Percentiles rank a stretch among this genome's conserved stretches.
These are phyloP conservation scores for Oidium heveae DNA, from an alignment of 2,329 filamentous ascomycete genomes.

Conservation along the genomic window DNA sequence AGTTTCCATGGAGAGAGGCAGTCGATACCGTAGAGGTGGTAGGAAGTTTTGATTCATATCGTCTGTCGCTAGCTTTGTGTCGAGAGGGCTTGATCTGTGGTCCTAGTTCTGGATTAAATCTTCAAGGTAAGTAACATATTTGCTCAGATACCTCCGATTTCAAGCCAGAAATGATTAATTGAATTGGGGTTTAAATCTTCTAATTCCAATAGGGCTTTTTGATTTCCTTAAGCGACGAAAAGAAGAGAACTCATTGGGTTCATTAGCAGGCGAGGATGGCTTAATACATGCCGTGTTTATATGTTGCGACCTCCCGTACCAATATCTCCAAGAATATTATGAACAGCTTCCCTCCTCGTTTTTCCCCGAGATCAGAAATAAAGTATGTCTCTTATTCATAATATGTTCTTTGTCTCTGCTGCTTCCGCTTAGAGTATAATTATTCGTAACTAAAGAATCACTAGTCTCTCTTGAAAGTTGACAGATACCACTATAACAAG, in stretches of 20 bases:
- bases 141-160: background rate
- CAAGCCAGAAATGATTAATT: background rate
- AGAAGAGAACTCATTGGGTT: background rate
- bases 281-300: slow-evolving; percentile 22
- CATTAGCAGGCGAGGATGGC: background rate
- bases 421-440: background rate
- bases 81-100: slow-evolving; percentile 32
- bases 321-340: slow-evolving; percentile 35
- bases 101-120: slow-evolving; percentile 33
- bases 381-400: background rate
- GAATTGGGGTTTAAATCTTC: too few species aligned
- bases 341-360: slow-evolving; percentile 18
- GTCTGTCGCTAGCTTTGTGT: slow-evolving; percentile 25
- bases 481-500: background rate
- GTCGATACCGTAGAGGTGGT: slow-evolving; percentile 32
- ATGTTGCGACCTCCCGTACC: slow-evolving; percentile 37
- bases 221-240: slow-evolving; percentile 25
- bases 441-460: background rate
- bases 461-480: background rate
- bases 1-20: slow-evolving; percentile 30
- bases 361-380: background rate
- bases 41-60: slow-evolving; percentile 26
- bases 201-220: slow-evolving; percentile 13
- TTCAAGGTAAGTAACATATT: slow-evolving; percentile 9
- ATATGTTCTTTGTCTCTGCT: too few species aligned